These are phyloP conservation scores for Phytophthora constricta DNA, from an alignment of 352 stramenopile genomes.

Conservation along the genomic window DNA sequence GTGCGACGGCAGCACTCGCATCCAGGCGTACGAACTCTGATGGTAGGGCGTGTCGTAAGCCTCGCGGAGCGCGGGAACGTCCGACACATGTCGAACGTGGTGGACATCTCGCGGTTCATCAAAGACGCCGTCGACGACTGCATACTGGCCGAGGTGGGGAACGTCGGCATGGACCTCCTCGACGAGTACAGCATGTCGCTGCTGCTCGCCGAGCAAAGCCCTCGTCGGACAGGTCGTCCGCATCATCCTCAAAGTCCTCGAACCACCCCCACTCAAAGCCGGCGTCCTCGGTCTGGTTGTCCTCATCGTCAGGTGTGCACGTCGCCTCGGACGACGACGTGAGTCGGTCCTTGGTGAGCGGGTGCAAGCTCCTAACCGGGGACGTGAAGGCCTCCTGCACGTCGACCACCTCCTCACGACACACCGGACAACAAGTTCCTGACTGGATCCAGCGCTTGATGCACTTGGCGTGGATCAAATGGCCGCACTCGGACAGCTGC, in stretches of 20 bases:
- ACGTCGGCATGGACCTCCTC: slow-evolving; percentile 42
- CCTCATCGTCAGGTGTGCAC: slow-evolving; percentile 48
- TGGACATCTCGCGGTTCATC: slow-evolving; percentile 67
- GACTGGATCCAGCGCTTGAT: slow-evolving; percentile 82
- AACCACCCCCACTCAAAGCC: slow-evolving; percentile 85
- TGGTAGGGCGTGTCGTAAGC: slow-evolving; percentile 71
- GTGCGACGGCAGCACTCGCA: slow-evolving; percentile 69
- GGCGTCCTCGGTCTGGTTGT: slow-evolving; percentile 31
- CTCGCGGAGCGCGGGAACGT: slow-evolving; percentile 63
- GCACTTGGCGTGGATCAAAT: slow-evolving; percentile 79
- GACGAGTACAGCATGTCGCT: slow-evolving; percentile 42
- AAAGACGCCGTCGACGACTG: slow-evolving; percentile 42
- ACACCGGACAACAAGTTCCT: slow-evolving; percentile 70
- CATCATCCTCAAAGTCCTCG: slow-evolving; percentile 80
- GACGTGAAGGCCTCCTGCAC: slow-evolving; percentile 61
- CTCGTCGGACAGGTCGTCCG: slow-evolving; percentile 36
- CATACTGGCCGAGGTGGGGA: slow-evolving; percentile 27
- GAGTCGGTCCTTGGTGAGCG: slow-evolving; percentile 61
- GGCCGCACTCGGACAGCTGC: slow-evolving; percentile 64
- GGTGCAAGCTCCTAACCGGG: slow-evolving; percentile 35
- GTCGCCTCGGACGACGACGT: slow-evolving; percentile 52
- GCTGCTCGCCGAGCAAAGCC: slow-evolving; percentile 6
- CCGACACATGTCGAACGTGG: slow-evolving; percentile 75
- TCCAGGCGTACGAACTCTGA: slow-evolving; percentile 65
- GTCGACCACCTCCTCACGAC: slow-evolving; percentile 61